phyloP scores from a whole-genome alignment of 805 yeast species.

The Vanderwaltozyma polyspora region DNA sequence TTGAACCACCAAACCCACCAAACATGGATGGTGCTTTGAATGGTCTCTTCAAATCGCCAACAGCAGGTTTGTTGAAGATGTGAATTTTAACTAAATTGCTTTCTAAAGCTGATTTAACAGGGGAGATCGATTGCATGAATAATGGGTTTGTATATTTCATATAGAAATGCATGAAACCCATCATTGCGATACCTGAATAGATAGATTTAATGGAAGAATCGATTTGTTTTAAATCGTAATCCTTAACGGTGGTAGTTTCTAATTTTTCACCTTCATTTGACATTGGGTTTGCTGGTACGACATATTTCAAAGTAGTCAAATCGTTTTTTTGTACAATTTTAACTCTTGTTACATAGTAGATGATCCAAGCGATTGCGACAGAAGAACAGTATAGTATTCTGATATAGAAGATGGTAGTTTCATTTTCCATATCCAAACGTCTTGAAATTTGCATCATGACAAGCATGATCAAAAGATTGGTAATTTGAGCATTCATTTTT shows the following conservation, averaged over 20 bases:
- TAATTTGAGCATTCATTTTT: constrained; percentile 74
- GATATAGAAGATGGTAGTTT: constrained; percentile 57
- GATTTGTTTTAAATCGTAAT: constrained; percentile 85
- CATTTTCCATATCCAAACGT: constrained; percentile 80
- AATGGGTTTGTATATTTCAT: constrained; percentile 96
- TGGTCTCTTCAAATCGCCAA: constrained; percentile 92
- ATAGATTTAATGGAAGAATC: constrained; percentile 70
- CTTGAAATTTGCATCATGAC: constrained; percentile 93
- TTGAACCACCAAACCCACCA: constrained; percentile 33
- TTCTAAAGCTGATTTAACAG: constrained; percentile 83
- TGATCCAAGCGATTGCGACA: constrained; percentile 49
- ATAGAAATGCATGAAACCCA: constrained; percentile 96
- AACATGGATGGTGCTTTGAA: constrained; percentile 81
- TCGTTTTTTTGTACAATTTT: constrained; percentile 69
- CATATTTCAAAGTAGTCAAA: constrained; percentile 82
- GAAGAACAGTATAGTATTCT: constrained; percentile 61
- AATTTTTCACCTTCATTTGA: constrained; percentile 61
- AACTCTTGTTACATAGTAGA: constrained; percentile 55
- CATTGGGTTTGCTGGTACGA: constrained; percentile 73
- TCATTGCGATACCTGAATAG: constrained; percentile 86
- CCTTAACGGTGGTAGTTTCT: constrained; percentile 85
- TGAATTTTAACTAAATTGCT: constrained; percentile 86
- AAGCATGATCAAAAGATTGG: constrained; percentile 82
- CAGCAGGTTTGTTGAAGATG: constrained; percentile 67
- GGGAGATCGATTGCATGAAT: constrained; percentile 85